Conservation (phyloP, 768 basidiomycete genomes). For the Leucosporidium yakuticum region DNA sequence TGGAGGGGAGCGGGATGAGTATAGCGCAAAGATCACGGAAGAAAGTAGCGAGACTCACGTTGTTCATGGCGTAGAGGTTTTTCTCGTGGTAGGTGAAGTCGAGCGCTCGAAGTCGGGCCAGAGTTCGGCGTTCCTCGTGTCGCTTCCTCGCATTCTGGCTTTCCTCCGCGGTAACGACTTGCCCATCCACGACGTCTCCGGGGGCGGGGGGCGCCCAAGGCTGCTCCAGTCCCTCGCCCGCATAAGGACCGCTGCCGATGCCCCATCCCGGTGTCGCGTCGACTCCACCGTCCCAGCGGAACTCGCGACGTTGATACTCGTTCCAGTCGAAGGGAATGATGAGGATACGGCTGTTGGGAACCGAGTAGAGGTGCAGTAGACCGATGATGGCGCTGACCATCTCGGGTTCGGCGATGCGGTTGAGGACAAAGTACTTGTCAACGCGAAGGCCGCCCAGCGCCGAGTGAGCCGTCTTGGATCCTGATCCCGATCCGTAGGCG, state of each 20-base stretch:
- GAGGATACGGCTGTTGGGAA: constrained; percentile 36
- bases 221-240: constrained; percentile 7
- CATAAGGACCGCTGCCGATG: constrained; percentile 22
- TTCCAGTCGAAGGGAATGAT: constrained; percentile 38
- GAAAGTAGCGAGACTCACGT: constrained; percentile 22
- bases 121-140: constrained; percentile 29
- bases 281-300: constrained; percentile 39
- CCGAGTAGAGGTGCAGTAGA: constrained; percentile 33
- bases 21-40: no score
- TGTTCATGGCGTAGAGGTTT: constrained; percentile 42
- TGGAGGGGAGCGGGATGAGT: no score
- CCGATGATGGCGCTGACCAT: constrained; percentile 34
- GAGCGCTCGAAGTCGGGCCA: constrained; percentile 36
- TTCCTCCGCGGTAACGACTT: background rate
- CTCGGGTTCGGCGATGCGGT: constrained; percentile 36
- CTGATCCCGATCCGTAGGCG: constrained; percentile 29
- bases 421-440: constrained; percentile 41
- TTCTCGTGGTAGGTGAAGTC: constrained; percentile 40
- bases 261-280: constrained; percentile 31
- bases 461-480: constrained; percentile 17
- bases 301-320: constrained; percentile 35
- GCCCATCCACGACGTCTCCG: background rate
- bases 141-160: constrained; percentile 3
- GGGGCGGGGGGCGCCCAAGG: background rate
- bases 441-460: constrained; percentile 30